Base-by-base conservation (phyloP, 2,329 filamentous ascomycete species). In the Neocatenulostroma microsporum region DNA sequence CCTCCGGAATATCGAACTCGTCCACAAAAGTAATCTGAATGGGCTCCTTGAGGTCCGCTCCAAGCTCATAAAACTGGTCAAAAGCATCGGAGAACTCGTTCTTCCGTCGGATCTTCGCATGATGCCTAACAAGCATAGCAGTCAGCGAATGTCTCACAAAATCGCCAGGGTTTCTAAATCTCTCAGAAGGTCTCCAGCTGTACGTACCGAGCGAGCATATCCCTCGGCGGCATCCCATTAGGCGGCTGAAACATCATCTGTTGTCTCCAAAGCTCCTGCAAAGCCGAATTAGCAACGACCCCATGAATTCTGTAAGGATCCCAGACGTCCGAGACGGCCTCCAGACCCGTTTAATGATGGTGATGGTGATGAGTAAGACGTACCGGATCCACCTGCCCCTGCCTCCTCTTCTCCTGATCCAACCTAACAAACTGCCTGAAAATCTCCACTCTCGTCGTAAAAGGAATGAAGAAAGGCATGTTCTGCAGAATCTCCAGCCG, bases 11-110 rank as follows among this genome's bases (percentile, higher is more conserved):
- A 42, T 83, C 84, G 49, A 94, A 98, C 41, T 87, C 76, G 56
- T 98, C 91, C 28, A 95, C 80, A 58, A 98, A 98, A 0, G 85
- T 91, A 53, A 98, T 96, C 55, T 94, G 86, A 23, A 98, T 94
- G 0, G 87, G 86, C 55, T 96, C 89, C 56, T 96, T 96, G 38
- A 98, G 64, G 1, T 80, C 81, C 11, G 89, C 83, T 0, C 82
- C 83, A 4, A 96, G 70, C 1, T 74, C 61, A 51, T 86, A 95
- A 53, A 95, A 95, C 37, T 87, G 75, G 3, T 80, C 68, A 55
- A 80, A 89, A 0, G 91, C 91, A 63, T 95, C 88, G 13, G 84
- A 73, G 54, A 96, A 95, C 4, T 94, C 73, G 32, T 76, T 73
- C 14, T 83, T 80, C 42, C 91, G 76, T 38, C 78, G 75, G 41